Base-by-base conservation (phyloP, 805 yeast species). In the Komagataella pastoris region DNA sequence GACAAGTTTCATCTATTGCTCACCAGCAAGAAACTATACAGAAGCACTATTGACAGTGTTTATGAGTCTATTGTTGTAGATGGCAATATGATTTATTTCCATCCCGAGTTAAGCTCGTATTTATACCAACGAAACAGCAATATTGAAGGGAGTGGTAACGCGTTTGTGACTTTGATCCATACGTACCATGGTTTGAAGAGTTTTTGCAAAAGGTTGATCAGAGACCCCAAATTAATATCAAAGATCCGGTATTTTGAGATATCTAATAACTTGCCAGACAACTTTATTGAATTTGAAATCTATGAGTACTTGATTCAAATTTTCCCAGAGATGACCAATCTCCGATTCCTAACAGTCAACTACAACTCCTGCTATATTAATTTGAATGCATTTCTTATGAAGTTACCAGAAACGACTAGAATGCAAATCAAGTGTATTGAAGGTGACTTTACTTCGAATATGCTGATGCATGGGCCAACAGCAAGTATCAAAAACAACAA, bases 51-150 rank as follows among this genome's bases (percentile, higher is more conserved):
- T 18, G 24, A 47, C 44, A 53, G 61, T 47, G 52, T 62, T 2
- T 62, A 63, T 47, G 56, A 49, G 50, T 55, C 65, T 1, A 52
- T 63, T 5, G 55, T 60, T 8, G 52, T 62, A 8, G 65, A 62
- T 36, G 56, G 59, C 0, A 51, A 57, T n/a, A 54, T 54, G 23
- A 51, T 54, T 2, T 58, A 56, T 44, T 60, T 52, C 46, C 62
- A 63, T 49, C 53, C 55, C 21, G 65, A 61, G 47, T 47, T 61
- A 24, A 53, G 51, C 3, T 36, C 51, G 17, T 56, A 52, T 40
- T 47, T 50, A 7, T 59, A 57, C 48, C 36, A 50, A 7, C 51
- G 62, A 17, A 47, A 49, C 1, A 18, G 56, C 17, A 54, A 52
- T 23, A 40, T 43, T 17, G 45, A 49, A 10, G 47, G 19, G 12